Evolutionary conservation across 2,329 filamentous ascomycete species (phyloP).

Genomic region (Neurospora crassa): DNA sequence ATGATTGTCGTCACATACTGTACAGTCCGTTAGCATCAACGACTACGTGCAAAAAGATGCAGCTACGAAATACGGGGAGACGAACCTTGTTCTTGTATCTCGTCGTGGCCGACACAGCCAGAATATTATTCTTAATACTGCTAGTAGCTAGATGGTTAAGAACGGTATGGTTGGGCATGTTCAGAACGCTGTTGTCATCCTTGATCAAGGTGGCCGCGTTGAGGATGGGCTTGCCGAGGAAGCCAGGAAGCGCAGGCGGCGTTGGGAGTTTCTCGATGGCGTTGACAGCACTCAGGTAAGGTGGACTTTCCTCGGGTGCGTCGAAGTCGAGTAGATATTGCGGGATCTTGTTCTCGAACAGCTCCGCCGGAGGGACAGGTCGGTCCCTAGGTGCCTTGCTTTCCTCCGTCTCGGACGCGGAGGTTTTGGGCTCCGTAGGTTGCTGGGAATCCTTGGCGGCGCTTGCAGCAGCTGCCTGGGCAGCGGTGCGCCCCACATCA

Average conservation of each 20-base stretch:
- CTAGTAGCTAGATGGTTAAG: conserved; percentile 94
- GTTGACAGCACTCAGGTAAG: conserved; percentile 63
- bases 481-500: conserved; percentile 39
- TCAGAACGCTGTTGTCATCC: conserved; percentile 94
- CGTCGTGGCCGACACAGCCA: conserved; percentile 95
- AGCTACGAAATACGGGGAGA: background rate
- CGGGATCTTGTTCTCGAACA: conserved; percentile 68
- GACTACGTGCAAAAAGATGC: background rate
- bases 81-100: conserved; percentile 86
- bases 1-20: conserved; percentile 97
- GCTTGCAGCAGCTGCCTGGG: conserved; percentile 22
- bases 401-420: conserved; percentile 31
- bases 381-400: conserved; percentile 42
- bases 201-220: conserved; percentile 89
- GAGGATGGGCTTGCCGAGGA: conserved; percentile 87
- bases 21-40: background rate
- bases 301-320: conserved; percentile 65
- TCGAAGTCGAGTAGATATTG: conserved; percentile 82
- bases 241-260: conserved; percentile 79
- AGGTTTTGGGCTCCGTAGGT: conserved; percentile 24
- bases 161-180: conserved; percentile 94
- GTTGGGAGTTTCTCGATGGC: conserved; percentile 72
- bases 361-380: conserved; percentile 42
- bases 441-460: conserved; percentile 21
- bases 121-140: conserved; percentile 92